These are phyloP conservation scores for Claviceps sp. DNA, from an alignment of 2,329 filamentous ascomycete genomes.

Conservation along the genomic window DNA sequence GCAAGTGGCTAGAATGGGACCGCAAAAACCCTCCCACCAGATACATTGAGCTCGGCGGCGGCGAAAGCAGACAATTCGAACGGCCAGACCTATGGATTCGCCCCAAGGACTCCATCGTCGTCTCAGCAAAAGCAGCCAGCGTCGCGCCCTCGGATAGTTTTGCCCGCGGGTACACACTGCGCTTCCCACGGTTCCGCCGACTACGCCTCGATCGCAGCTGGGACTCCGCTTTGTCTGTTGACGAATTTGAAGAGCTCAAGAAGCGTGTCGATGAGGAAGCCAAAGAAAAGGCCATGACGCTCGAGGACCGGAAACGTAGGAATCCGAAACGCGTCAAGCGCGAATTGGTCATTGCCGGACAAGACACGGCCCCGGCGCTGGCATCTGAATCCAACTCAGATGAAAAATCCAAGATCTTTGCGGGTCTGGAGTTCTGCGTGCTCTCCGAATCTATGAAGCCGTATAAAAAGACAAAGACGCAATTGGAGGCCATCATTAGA, in stretches of 20 bases:
- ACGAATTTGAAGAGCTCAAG: slow-evolving; percentile 65
- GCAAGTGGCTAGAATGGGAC: slow-evolving; percentile 87
- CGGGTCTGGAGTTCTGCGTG: slow-evolving; percentile 68
- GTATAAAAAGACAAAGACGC: slow-evolving; percentile 59
- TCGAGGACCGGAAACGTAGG: slow-evolving; percentile 51
- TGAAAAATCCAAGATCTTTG: slow-evolving; percentile 53
- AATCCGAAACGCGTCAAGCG: slow-evolving; percentile 50
- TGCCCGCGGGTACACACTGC: slow-evolving; percentile 60
- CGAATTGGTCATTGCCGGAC: slow-evolving; percentile 59
- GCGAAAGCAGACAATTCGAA: slow-evolving; percentile 57
- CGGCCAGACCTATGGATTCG: slow-evolving; percentile 87
- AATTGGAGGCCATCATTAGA: slow-evolving; percentile 72
- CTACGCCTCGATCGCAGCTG: slow-evolving; percentile 75
- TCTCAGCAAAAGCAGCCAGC: slow-evolving; percentile 80
- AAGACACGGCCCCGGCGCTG: slow-evolving; percentile 26
- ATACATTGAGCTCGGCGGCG: slow-evolving; percentile 71
- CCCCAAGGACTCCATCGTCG: slow-evolving; percentile 72
- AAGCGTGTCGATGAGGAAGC: slow-evolving; percentile 55
- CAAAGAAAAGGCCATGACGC: slow-evolving; percentile 62
- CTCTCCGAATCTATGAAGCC: slow-evolving; percentile 63
- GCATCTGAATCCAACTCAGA: slow-evolving; percentile 4
- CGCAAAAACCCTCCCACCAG: slow-evolving; percentile 58
- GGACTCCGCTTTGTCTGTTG: slow-evolving; percentile 63
- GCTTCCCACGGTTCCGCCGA: slow-evolving; percentile 81
- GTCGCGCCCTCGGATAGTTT: slow-evolving; percentile 67